Conservation (phyloP, 805 yeast species). For the Ogataea populi-albae region DNA sequence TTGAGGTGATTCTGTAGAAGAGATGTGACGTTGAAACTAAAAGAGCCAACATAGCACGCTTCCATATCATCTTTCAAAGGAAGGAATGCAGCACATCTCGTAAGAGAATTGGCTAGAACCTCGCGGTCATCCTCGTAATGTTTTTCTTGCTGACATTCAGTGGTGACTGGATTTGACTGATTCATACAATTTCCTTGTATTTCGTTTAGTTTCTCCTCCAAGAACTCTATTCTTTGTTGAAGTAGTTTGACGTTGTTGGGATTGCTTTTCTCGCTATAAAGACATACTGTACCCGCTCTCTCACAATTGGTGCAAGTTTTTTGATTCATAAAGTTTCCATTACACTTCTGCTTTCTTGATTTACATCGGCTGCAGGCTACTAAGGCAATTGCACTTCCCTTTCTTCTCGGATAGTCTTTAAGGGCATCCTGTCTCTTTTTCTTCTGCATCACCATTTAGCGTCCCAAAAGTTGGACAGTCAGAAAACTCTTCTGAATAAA, state of each 20-base stretch:
- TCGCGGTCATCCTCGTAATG: background rate
- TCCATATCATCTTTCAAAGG: constrained; percentile 19
- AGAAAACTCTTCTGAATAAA: no score
- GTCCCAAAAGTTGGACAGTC: no score
- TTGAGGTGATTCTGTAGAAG: constrained; percentile 9
- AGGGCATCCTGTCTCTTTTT: no score
- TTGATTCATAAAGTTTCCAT: constrained; percentile 5
- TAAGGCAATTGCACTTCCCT: background rate
- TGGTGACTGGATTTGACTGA: background rate
- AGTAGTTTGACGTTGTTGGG: constrained; percentile 8
- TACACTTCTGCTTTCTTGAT: constrained; percentile 13
- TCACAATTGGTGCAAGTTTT: constrained; percentile 8
- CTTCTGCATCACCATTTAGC: no score
- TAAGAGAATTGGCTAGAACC: constrained; percentile 3
- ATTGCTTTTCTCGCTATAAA: constrained; percentile 6
- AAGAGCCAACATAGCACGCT: constrained; percentile 15
- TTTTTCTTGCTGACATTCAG: background rate
- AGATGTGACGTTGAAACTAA: constrained; percentile 15
- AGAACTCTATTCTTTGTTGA: constrained; percentile 6
- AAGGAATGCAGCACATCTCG: constrained; percentile 16
- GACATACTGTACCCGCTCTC: constrained; percentile 8
- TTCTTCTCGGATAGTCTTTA: background rate
- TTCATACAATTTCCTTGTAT: background rate
- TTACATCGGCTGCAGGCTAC: constrained; percentile 14
- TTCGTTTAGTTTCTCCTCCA: constrained; percentile 5